Percentiles rank a stretch among this genome's conserved stretches.
phyloP scores from a whole-genome alignment of 2,329 filamentous ascomycete species.

The Chrysoporthe puriensis region DNA sequence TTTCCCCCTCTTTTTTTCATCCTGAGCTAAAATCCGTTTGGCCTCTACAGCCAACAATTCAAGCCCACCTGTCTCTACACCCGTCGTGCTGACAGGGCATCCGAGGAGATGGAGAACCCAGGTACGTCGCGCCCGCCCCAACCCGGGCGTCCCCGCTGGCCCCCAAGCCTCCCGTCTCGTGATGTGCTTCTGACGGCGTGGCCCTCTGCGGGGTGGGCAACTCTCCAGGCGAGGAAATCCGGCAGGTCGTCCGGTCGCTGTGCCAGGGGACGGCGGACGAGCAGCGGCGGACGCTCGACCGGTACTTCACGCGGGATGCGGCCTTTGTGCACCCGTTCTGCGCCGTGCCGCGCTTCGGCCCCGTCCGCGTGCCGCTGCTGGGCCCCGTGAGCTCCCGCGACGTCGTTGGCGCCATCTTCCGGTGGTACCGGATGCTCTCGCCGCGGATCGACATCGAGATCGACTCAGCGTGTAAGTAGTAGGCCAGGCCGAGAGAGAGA shows the following conservation, averaged over 20 bases:
- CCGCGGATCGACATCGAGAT: constrained; percentile 72
- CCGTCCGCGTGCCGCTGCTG: constrained; percentile 42
- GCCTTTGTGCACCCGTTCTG: constrained; percentile 81
- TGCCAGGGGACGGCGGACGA: constrained; percentile 67
- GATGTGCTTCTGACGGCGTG: constrained; percentile 21
- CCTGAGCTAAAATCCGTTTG: background rate
- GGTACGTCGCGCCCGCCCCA: constrained; percentile 36
- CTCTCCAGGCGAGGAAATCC: constrained; percentile 59
- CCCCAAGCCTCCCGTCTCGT: background rate
- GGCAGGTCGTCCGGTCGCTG: constrained; percentile 67
- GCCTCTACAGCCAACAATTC: background rate
- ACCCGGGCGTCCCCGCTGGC: too few relatives aligned
- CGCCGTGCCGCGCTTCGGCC: constrained; percentile 61
- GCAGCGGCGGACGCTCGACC: constrained; percentile 67
- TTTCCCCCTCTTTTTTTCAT: background rate
- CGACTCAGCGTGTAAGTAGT: constrained; percentile 54
- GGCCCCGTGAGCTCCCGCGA: constrained; percentile 63
- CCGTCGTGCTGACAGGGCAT: background rate
- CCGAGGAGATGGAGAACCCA: constrained; percentile 46
- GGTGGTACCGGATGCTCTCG: constrained; percentile 83
- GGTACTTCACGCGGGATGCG: constrained; percentile 74
- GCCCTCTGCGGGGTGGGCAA: too few relatives aligned
- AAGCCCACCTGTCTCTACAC: background rate
- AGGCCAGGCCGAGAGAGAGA: too few relatives aligned
- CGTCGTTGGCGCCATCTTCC: constrained; percentile 71